Conservation (phyloP, 257 asterid genomes). For the Nicotiana undulata region DNA sequence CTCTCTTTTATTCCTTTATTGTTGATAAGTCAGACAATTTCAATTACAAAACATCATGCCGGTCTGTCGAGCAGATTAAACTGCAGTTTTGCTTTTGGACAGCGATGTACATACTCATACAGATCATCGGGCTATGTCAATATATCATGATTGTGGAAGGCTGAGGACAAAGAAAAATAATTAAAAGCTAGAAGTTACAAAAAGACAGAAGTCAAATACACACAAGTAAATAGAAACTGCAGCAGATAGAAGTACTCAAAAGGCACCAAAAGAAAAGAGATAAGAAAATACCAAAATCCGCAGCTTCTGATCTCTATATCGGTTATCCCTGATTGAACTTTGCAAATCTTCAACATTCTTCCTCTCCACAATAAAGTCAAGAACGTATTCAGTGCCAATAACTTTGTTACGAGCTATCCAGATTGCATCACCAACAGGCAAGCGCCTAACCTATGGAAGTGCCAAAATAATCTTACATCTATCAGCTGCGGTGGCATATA, state of each 20-base stretch:
- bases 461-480: neutral
- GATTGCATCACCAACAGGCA: constrained; percentile 94
- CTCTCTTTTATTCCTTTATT: neutral
- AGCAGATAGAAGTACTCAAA: neutral
- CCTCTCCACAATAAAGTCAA: constrained; percentile 96
- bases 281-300: constrained; percentile 61
- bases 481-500: neutral
- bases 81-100: neutral
- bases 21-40: neutral
- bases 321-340: constrained; percentile 76
- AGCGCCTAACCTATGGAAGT: constrained; percentile 58
- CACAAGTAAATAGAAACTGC: constrained; percentile 1
- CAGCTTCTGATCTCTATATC: constrained; percentile 93
- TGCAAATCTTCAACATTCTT: constrained; percentile 93
- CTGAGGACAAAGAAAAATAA: neutral
- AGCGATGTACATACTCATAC: neutral
- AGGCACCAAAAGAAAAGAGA: neutral
- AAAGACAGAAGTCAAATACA: neutral
- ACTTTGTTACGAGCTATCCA: constrained; percentile 88
- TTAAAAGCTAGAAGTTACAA: neutral
- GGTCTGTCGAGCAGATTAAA: neutral
- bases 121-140: neutral
- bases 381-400: constrained; percentile 66
- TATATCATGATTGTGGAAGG: neutral
- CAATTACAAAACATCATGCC: neutral